Conservation (phyloP, 2,329 filamentous ascomycete species). For the Fusarium fujikuroi region DNA sequence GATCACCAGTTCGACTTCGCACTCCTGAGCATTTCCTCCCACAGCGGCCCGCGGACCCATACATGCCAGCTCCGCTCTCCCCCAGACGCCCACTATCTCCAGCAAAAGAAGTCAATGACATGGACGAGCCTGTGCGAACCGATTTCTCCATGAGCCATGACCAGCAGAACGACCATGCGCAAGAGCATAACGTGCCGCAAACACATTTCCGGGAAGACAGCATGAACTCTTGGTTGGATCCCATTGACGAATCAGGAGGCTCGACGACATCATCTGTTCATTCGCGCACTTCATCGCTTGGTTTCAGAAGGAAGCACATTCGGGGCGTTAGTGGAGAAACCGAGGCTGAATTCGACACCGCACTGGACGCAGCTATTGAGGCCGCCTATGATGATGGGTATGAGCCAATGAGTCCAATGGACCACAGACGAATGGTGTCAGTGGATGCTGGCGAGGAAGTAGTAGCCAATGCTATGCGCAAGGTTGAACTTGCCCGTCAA, state of each 20-base stretch:
- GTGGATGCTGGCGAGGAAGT: constrained; percentile 57
- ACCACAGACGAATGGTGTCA: constrained; percentile 48
- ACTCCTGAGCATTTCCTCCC: constrained; percentile 51
- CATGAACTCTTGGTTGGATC: constrained; percentile 91
- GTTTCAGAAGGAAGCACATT: constrained; percentile 75
- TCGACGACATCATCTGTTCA: constrained; percentile 84
- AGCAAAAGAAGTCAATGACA: constrained; percentile 39
- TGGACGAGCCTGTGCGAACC: constrained; percentile 47
- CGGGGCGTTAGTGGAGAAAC: constrained; percentile 76
- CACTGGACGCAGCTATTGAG: constrained; percentile 93
- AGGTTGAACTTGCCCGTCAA: constrained; percentile 80
- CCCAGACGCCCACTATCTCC: constrained; percentile 68
- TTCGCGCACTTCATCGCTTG: constrained; percentile 78
- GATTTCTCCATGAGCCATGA: constrained; percentile 48
- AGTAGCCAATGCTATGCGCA: constrained; percentile 67
- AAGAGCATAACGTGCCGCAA: constrained; percentile 28
- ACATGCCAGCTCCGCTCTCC: constrained; percentile 78
- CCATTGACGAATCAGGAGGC: constrained; percentile 87
- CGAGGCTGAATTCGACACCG: constrained; percentile 92
- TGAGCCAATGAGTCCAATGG: constrained; percentile 72
- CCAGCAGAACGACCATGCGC: constrained; percentile 5
- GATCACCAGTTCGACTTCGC: constrained; percentile 52
- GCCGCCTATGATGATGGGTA: constrained; percentile 94
- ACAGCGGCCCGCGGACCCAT: constrained; percentile 65
- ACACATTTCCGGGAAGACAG: constrained; percentile 70